Evolutionary conservation across 73 alveolate genomes (phyloP), one percentile per base, ranked within the genome.

Genomic region (Paramecium tetraurelia): DNA sequence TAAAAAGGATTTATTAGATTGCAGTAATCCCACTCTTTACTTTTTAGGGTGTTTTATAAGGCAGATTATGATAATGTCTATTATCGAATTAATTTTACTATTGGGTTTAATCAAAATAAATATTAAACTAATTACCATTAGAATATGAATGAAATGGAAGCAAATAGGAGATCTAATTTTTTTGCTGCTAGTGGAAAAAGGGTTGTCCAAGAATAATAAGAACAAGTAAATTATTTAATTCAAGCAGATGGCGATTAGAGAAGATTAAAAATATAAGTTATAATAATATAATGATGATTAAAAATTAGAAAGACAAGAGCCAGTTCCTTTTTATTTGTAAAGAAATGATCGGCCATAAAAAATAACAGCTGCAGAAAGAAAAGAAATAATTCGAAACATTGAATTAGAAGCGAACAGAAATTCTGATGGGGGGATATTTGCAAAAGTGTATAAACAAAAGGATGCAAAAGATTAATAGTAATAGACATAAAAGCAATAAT

Each of bases 371-470:
- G n/a, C 86, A 10, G 16, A 58, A 21, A 5, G 83, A 20, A 88
- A 43, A 41, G 77, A 88, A 44, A 70, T 69, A 3, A 70, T 20
- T 16, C 22, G 92, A n/a, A 14, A 41, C 2, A 87, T 87, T 20
- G 93, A 87, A 3, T 38, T 69, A 27, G 75, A 87, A 50, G 71
- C 85, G 7, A 40, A 40, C 3, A 69, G 35, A 12, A 38, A 70
- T 20, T 87, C 63, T 0, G 84, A 69, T 18, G 93, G 86, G 12
- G 86, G 93, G 5, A 12, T 58, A 20, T 68, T 87, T 87, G 89
- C 85, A 14, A 77, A 87, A 48, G 93, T 68, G 0, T 69, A 38
- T 46, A 44, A 89, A 22, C 24, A 50, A 58, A 89, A 38, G 58
- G 94, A 89, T 29, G 89, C 80, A 20, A 46, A 89, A n/a, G 69